Evolutionary conservation across 352 stramenopile species (phyloP).

Genomic region (Halophytophthora batemanensis): DNA sequence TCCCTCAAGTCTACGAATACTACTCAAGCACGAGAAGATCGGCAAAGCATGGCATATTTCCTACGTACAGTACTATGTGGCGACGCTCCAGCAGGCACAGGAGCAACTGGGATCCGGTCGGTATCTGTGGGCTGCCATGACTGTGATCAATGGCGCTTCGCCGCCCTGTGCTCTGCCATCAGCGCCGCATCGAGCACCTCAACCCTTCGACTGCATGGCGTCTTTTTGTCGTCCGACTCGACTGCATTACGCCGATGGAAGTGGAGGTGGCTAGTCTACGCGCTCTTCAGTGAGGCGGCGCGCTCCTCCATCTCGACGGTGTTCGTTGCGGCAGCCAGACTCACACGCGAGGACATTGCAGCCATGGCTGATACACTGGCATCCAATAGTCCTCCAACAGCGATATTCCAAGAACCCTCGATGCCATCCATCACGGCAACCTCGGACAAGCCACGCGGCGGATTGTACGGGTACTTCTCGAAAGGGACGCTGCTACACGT

Average conservation of each 20-base stretch:
- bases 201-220: slow-evolving; percentile 17
- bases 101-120: slow-evolving; percentile 13
- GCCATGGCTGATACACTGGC: slow-evolving; percentile 18
- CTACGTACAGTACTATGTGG: slow-evolving; percentile 15
- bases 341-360: slow-evolving; percentile 13
- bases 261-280: slow-evolving; percentile 32
- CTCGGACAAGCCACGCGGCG: background rate
- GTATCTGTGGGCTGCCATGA: slow-evolving; percentile 22
- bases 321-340: slow-evolving; percentile 15
- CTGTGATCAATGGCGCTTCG: slow-evolving; percentile 26
- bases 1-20: slow-evolving; percentile 13
- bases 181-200: slow-evolving; percentile 10
- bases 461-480: slow-evolving; percentile 4
- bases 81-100: background rate
- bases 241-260: slow-evolving; percentile 21
- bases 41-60: slow-evolving; percentile 13
- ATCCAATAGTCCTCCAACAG: slow-evolving; percentile 14
- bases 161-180: slow-evolving; percentile 20
- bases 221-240: slow-evolving; percentile 19
- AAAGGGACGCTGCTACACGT: slow-evolving; percentile 19
- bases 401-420: background rate
- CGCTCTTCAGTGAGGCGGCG: slow-evolving; percentile 22
- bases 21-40: slow-evolving; percentile 5
- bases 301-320: slow-evolving; percentile 12
- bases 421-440: background rate